Evolutionary conservation across 495 filamentous ascomycete species (phyloP).

Genomic region (Cudoniella acicularis): DNA sequence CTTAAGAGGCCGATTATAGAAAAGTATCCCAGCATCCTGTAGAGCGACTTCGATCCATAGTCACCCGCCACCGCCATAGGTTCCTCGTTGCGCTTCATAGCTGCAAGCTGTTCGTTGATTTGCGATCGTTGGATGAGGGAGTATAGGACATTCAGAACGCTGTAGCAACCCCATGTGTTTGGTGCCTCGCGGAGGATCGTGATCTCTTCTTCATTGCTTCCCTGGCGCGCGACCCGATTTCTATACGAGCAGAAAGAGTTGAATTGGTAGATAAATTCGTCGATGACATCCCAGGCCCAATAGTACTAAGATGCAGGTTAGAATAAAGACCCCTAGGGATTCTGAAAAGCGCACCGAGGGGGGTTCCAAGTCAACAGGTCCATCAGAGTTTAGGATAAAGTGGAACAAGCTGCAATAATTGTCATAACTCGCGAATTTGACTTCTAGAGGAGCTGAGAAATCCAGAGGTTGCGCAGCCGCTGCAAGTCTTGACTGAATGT

Average conservation of each 20-base stretch:
- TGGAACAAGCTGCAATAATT: slow-evolving; percentile 99
- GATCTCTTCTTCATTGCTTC: slow-evolving; percentile 83
- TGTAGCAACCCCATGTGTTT: slow-evolving; percentile 99
- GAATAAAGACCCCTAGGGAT: background rate
- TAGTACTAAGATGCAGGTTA: slow-evolving; percentile 63
- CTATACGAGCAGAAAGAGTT: slow-evolving; percentile 98
- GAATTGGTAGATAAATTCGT: slow-evolving; percentile 99
- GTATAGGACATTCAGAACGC: slow-evolving; percentile 97
- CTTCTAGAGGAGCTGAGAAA: slow-evolving; percentile 88
- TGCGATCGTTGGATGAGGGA: slow-evolving; percentile 97
- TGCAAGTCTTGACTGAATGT: slow-evolving; percentile 85
- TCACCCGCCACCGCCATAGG: slow-evolving; percentile 81
- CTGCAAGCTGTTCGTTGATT: slow-evolving; percentile 92
- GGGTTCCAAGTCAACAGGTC: slow-evolving; percentile 92
- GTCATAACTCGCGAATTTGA: slow-evolving; percentile 97
- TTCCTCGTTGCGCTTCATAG: slow-evolving; percentile 92
- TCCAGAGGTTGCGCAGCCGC: slow-evolving; percentile 93
- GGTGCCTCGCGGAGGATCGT: slow-evolving; percentile 89
- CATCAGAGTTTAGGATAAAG: slow-evolving; percentile 97
- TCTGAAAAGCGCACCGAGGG: slow-evolving; percentile 62
- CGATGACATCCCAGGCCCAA: slow-evolving; percentile 99
- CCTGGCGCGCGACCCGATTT: slow-evolving; percentile 81
- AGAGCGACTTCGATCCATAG: slow-evolving; percentile 87
- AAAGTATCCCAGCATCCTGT: slow-evolving; percentile 98
- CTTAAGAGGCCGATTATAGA: slow-evolving; percentile 95